These are phyloP conservation scores for Inga oerstediana DNA, from an alignment of 306 rosid genomes.

Conservation along the genomic window DNA sequence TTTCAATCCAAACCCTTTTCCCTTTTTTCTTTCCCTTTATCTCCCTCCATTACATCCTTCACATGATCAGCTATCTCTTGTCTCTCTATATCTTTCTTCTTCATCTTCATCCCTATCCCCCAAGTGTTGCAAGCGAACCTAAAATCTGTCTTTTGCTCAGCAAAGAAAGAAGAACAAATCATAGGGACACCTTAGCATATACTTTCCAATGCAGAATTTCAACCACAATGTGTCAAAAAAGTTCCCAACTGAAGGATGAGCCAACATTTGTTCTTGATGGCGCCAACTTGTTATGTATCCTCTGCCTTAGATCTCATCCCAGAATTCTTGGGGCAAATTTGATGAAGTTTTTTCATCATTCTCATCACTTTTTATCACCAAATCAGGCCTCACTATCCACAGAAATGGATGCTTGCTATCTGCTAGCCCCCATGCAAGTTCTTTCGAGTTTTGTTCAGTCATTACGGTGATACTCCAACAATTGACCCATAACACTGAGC, in stretches of 20 bases:
- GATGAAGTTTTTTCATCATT: not conserved
- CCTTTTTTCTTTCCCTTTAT: constrained; percentile 31
- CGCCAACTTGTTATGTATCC: constrained; percentile 45
- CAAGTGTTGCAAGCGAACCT: constrained; percentile 35
- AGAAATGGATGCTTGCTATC: constrained; percentile 43
- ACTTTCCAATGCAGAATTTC: constrained; percentile 49
- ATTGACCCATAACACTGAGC: constrained; percentile 47
- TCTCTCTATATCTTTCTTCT: not conserved
- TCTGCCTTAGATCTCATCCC: constrained; percentile 37
- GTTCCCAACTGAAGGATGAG: constrained; percentile 45
- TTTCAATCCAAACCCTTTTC: constrained; percentile 34
- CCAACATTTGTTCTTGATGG: constrained; percentile 45
- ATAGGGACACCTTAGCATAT: constrained; percentile 42
- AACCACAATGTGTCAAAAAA: constrained; percentile 51
- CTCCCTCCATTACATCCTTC: constrained; percentile 42
- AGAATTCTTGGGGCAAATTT: constrained; percentile 31
- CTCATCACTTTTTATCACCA: not conserved
- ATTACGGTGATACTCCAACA: constrained; percentile 42
- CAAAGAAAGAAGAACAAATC: constrained; percentile 58
- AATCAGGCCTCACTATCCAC: too few species aligned
- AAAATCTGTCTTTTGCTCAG: constrained; percentile 45
- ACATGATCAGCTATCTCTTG: constrained; percentile 34
- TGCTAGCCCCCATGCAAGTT: constrained; percentile 58
- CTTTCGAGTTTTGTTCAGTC: constrained; percentile 35
- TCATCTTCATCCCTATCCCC: constrained; percentile 43